phyloP scores from a whole-genome alignment of 306 rosid genomes.

The Trichosanthes cucumerina region DNA sequence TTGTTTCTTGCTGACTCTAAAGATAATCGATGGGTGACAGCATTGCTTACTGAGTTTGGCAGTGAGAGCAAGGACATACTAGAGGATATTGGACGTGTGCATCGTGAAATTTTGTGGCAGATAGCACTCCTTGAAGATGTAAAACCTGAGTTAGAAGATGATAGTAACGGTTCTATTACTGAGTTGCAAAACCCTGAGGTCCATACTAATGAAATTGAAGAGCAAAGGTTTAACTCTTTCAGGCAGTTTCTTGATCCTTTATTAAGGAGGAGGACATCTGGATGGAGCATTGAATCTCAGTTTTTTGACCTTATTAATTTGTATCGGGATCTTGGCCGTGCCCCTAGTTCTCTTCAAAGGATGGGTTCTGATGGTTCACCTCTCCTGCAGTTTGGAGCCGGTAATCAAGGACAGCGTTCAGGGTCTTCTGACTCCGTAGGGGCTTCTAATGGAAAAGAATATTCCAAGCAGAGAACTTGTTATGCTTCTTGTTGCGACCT shows the following conservation, averaged over 20 bases:
- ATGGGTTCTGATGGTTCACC: conserved; percentile 40
- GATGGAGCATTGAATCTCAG: conserved; percentile 91
- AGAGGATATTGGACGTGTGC: conserved; percentile 72
- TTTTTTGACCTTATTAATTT: conserved; percentile 80
- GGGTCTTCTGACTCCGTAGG: conserved; percentile 51
- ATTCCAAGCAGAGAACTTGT: conserved; percentile 58
- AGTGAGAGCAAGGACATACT: conserved; percentile 78
- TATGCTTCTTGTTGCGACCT: conserved; percentile 73
- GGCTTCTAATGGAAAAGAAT: conserved; percentile 42
- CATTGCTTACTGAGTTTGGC: conserved; percentile 82
- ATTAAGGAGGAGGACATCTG: conserved; percentile 72
- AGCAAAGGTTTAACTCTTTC: conserved; percentile 79
- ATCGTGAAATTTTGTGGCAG: conserved; percentile 88
- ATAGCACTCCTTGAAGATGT: conserved; percentile 74
- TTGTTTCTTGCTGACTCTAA: conserved; percentile 92
- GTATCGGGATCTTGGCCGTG: conserved; percentile 84
- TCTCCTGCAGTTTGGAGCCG: conserved; percentile 35
- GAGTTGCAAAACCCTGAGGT: conserved; percentile 60
- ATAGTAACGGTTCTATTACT: conserved; percentile 41
- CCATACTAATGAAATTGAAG: conserved; percentile 61
- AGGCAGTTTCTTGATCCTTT: conserved; percentile 92
- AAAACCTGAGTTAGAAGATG: conserved; percentile 62
- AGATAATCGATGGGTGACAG: conserved; percentile 89
- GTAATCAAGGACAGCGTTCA: conserved; percentile 35
- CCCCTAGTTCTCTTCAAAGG: conserved; percentile 55